Base-by-base conservation (phyloP, 352 stramenopile species). In the Globisporangium barbulae region DNA sequence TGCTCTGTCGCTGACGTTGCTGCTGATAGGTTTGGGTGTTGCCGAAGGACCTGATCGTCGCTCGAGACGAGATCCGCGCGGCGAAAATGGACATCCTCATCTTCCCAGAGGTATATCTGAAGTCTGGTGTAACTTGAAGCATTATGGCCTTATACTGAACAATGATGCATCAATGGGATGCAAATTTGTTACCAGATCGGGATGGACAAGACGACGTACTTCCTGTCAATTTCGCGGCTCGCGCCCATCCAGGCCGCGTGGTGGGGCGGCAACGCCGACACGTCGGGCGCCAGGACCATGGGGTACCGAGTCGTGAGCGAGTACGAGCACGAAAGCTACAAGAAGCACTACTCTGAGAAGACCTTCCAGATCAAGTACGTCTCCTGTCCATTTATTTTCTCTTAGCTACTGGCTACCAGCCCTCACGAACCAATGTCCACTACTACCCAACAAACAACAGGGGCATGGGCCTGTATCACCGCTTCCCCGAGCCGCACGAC, bases 201-300 rank as follows among this genome's bases (percentile, higher is more conserved):
- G 5, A 85, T 87, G 71, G 83, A 94, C 66, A 87, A 89, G 42
- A 82, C 78, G n/a, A 88, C 81, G 8, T 94, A 82, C 54, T 91
- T 93, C 50, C 44, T 94, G 22, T 83, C 81, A 33, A 83, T 89
- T 25, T 65, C 77, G 58, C 83, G 83, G 0, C 71, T 94, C 28
- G 85, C 85, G 17, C 74, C 75, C 10, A 59, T 91, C 7, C 85
- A 94, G 72, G 83, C 83, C 2, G 79, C 69, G 56, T 94, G 83
- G 83, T 92, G 81, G 77, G 83, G 80, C 5, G 83, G 80, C 5
- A 89, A 90, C 54, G 71, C 85, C 13, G 85, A 93, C 60, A 94
- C 85, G 0, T 83, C 81, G 0, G 81, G 85, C 9, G 74, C 91
- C 0, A 79, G 76, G 25, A 72, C 75, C 5, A 83, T 94, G 61